phyloP scores from a whole-genome alignment of 768 basidiomycete species.

The Tylopilus rubrobrunneus region DNA sequence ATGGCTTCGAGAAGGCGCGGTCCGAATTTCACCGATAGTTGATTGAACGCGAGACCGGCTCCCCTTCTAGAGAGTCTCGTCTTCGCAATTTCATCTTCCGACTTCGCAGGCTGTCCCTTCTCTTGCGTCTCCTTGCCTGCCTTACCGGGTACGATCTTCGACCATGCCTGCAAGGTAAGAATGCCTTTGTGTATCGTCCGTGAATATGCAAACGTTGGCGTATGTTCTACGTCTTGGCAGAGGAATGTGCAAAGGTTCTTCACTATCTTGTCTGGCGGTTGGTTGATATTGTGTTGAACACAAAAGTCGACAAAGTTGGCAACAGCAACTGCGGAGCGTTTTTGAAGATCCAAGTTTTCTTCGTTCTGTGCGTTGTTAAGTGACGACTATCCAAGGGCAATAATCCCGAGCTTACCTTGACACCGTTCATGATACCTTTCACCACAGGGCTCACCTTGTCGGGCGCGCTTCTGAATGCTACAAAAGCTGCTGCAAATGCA shows the following conservation, averaged over 20 bases:
- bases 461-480: constrained; percentile 81
- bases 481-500: constrained; percentile 86
- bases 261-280: constrained; percentile 94
- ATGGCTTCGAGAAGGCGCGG: constrained; percentile 65
- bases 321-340: constrained; percentile 80
- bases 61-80: constrained; percentile 79
- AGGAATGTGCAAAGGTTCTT: constrained; percentile 97
- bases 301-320: constrained; percentile 88
- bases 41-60: constrained; percentile 75
- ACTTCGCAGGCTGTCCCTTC: constrained; percentile 40
- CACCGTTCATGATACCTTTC: constrained; percentile 94
- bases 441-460: constrained; percentile 95
- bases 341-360: constrained; percentile 84
- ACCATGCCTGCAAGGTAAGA: constrained; percentile 59
- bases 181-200: constrained; percentile 67
- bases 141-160: constrained; percentile 33
- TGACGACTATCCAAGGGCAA: constrained; percentile 1
- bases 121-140: constrained; percentile 39
- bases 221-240: constrained; percentile 85
- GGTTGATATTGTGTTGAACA: constrained; percentile 61
- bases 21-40: constrained; percentile 77
- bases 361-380: constrained; percentile 57
- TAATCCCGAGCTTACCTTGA: constrained; percentile 64
- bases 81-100: constrained; percentile 53
- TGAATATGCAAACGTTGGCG: constrained; percentile 79